Evolutionary conservation across 306 rosid genomes (phyloP), one percentile per base, ranked within the genome.

Genomic region (Trifolium repens): DNA sequence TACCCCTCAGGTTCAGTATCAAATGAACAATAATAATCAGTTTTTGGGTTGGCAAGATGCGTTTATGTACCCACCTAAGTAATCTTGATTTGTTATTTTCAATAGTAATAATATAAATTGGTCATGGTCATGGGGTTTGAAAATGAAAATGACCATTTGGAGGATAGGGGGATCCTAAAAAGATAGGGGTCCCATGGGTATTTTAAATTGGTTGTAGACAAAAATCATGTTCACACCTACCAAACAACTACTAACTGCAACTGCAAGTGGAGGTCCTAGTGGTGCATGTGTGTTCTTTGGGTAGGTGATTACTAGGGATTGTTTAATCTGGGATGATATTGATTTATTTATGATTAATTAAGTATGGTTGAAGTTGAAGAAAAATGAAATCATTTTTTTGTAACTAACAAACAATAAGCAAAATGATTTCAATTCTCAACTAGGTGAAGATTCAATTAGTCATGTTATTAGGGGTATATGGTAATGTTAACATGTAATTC

Each of bases 41-140:
- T 63, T 82, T 43, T 82, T 85, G 0, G 79, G 92, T 1, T 77
- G 86, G 44, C 96, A 84, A 58, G 94, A 91, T 68, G 66, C 84
- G 87, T 87, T 87, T 78, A 62, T 67, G 52, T 81, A 81, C 61
- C 59, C 61, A 3, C 88, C 83, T 10, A 74, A 78, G 47, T 85
- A 85, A 64, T 73, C 78, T 54, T 89, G 58, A 84, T 62, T 69
- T 54, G 59, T 70, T 35, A 26, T 68, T 52, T 69, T 69, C n/a
- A 12, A 16, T 16, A 64, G 58, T 17, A 6, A 46, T 9, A 6
- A 26, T 5, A 5, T 2, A 19, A 54, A 54, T 54, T 22, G 40
- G 39, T 59, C 13, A 6, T n/a, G 2, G 35, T 37, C 19, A 3
- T 39, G 34, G 76, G 67, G 55, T 55, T 47, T 46, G 40, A 47